These are phyloP conservation scores for Melocanna baccifera DNA, from an alignment of 176 grass and related monocot species.

Conservation along the genomic window DNA sequence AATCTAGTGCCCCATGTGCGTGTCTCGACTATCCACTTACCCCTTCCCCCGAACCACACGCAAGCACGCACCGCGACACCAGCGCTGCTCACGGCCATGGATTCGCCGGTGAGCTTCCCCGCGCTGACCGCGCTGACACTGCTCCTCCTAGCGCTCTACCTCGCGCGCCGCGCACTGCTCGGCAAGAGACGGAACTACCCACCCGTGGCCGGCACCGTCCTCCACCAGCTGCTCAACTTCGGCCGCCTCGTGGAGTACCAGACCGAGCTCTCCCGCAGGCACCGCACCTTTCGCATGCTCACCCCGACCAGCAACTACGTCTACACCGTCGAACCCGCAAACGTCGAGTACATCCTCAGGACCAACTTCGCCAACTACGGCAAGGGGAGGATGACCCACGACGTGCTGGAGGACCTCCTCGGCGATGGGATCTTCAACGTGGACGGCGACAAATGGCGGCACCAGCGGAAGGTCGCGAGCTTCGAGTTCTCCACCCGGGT, in stretches of 20 bases:
- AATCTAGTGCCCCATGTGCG: too few species aligned
- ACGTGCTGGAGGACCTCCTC: slow-evolving; percentile 45
- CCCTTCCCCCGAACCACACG: too few species aligned
- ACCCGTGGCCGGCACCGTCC: slow-evolving; percentile 56
- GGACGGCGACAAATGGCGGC: slow-evolving; percentile 73
- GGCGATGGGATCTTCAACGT: slow-evolving; percentile 86
- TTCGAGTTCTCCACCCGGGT: slow-evolving; percentile 65
- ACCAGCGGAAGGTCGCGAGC: slow-evolving; percentile 78
- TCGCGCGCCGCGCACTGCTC: not conserved
- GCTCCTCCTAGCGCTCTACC: slow-evolving; percentile 7
- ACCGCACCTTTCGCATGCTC: slow-evolving; percentile 73
- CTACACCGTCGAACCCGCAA: slow-evolving; percentile 66
- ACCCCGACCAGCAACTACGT: slow-evolving; percentile 51
- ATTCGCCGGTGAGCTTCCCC: not conserved
- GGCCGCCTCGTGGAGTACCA: slow-evolving; percentile 52
- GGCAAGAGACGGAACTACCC: slow-evolving; percentile 39
- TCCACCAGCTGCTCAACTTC: slow-evolving; percentile 58
- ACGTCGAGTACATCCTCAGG: slow-evolving; percentile 78
- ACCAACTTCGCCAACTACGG: slow-evolving; percentile 87
- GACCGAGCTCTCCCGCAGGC: slow-evolving; percentile 32
- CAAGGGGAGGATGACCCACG: slow-evolving; percentile 50
- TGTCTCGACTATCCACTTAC: too few species aligned
- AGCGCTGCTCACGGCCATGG: slow-evolving; percentile 14
- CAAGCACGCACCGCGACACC: not conserved
- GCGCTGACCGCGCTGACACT: slow-evolving; percentile 1